Evolutionary conservation across 805 yeast genomes (phyloP).

Genomic region (Candida vartiovaarae): DNA sequence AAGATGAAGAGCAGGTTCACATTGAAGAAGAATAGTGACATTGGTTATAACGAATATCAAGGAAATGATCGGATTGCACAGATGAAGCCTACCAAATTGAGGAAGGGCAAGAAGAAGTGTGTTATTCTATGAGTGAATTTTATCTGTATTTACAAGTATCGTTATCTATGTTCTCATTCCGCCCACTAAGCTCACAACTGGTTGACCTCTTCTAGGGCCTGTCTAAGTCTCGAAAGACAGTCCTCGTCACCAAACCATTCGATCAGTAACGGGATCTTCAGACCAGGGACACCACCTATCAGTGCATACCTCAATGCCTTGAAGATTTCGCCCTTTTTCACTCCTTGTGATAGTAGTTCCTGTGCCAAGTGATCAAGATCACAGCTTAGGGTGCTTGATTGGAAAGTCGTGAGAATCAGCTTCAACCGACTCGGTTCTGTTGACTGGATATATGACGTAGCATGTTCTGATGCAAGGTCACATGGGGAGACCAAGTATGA

Average conservation of each 20-base stretch:
- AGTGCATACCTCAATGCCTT: conserved; percentile 60
- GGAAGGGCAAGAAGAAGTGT: conserved; percentile 6
- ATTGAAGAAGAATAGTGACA: neutral
- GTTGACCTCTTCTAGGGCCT: conserved; percentile 14
- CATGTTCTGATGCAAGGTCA: conserved; percentile 19
- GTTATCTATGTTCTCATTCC: neutral
- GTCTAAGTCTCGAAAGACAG: conserved; percentile 20
- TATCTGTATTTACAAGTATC: neutral
- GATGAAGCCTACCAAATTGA: conserved; percentile 1
- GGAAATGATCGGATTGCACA: conserved; percentile 2
- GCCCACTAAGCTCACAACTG: neutral
- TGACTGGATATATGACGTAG: conserved; percentile 26
- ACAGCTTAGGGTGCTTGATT: conserved; percentile 6
- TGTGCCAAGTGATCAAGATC: conserved; percentile 4
- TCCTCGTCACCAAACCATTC: conserved; percentile 45
- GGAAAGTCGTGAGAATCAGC: conserved; percentile 11
- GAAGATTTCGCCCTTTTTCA: conserved; percentile 37
- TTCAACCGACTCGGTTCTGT: conserved; percentile 9
- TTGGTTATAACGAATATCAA: conserved; percentile 16
- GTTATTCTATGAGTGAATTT: conserved; percentile 1
- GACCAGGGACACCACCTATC: conserved; percentile 65
- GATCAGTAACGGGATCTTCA: conserved; percentile 52
- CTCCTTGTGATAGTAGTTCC: conserved; percentile 16
- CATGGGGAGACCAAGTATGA: conserved; percentile 38
- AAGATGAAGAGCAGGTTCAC: conserved; percentile 1